Evolutionary conservation across 148 eudicot species (phyloP), one percentile per base, ranked within the genome.

Genomic region (Chenopodium suecicum): DNA sequence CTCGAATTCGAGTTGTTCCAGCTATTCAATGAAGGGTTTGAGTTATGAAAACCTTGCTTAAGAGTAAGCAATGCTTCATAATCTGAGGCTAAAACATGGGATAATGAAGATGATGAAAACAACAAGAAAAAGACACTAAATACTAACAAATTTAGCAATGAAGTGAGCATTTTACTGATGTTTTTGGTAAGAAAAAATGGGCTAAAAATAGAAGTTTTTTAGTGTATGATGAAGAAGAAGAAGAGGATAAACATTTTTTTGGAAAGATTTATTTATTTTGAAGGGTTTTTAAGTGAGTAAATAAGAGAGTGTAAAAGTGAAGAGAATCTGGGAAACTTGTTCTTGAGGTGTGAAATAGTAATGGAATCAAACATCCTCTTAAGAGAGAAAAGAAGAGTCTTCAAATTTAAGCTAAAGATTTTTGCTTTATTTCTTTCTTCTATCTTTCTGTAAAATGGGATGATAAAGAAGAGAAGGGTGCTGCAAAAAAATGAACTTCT

Each of bases 1-100:
- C 81, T 90, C 56, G 95, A 90, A 70, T 90, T 91, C 2, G 93
- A 88, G 7, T 86, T 20, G 74, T 91, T 79, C 99, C 98, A 96
- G 32, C 80, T 79, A 54, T 19, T 65, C 31, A 93, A 74, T 2
- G 29, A 78, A 4, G 85, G 85, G 3, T 71, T 82, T 46, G 88
- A 22, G 74, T 48, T 11, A 22, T 85, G 74, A 73, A 96, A 94
- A 13, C 93, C 91, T 20, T 84, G 85, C 87, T 90, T 96, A 19
- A 96, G 88, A 5, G 88, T 31, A 69, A 90, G 70, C 54, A 96
- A 87, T 46, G 97, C 93, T 48, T 89, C 88, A 54, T 85, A 86
- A 79, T 96, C 99, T 23, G 82, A 89, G 77, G 85, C 69, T 22
- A 89, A 84, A 58, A 91, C 86, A 17, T 91, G 83, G 77, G 74